Evolutionary conservation across 2,329 filamentous ascomycete genomes (phyloP).

Genomic region (Botrytis paeoniae): DNA sequence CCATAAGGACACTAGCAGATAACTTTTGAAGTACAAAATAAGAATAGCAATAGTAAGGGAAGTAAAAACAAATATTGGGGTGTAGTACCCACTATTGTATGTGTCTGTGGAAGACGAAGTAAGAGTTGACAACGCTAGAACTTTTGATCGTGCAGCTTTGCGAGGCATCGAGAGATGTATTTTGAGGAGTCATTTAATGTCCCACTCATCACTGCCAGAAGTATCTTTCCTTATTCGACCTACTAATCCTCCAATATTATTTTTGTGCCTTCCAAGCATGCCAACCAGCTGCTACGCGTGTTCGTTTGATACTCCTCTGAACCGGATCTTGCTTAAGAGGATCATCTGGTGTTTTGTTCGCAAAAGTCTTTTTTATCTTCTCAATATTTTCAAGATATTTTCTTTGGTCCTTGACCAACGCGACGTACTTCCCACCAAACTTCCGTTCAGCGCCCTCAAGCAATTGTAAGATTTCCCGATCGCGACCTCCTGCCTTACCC

Average conservation of each 20-base stretch:
- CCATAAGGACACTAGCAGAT: too few relatives aligned
- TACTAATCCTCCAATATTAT: not conserved
- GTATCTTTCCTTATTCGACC: not conserved
- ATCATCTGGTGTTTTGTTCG: not conserved
- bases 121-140: too few relatives aligned
- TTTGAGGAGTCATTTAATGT: too few relatives aligned
- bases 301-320: constrained; percentile 12
- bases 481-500: constrained; percentile 5
- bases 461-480: constrained; percentile 1
- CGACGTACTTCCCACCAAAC: constrained; percentile 7
- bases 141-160: not conserved
- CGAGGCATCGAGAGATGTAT: not conserved
- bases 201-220: not conserved
- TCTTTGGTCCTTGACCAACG: not conserved
- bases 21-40: too few relatives aligned
- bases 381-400: not conserved
- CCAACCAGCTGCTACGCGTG: constrained; percentile 5
- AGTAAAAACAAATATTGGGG: too few relatives aligned
- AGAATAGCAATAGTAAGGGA: too few relatives aligned
- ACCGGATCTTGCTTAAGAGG: not conserved
- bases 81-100: too few relatives aligned
- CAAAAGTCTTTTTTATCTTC: not conserved
- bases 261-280: constrained; percentile 12
- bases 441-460: constrained; percentile 1
- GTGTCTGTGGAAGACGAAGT: not conserved